Evolutionary conservation across 257 asterid genomes (phyloP), one percentile per base, ranked within the genome.

Genomic region (Nicotiana tomentosiformis): DNA sequence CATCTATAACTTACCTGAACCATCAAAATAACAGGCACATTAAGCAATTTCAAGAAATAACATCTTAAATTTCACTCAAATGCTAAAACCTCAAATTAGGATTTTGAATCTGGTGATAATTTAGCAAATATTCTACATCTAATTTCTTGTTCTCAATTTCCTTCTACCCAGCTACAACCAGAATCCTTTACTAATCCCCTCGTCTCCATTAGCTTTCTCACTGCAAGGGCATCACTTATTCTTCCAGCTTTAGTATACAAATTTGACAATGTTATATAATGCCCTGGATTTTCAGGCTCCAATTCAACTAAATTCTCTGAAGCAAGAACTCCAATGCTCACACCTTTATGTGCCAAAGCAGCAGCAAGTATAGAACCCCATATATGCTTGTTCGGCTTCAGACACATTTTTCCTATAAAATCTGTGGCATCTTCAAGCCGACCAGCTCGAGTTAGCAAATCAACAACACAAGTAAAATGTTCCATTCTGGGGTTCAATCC

Each of bases 201-300:
- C 49, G 83, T 77, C 72, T 87, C 90, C 88, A 89, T 87, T 32
- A 58, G 23, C 65, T 82, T 85, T n/a, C 91, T 57, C 39, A 81
- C 56, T 30, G 49, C 61, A 16, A 80, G 72, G 18, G 88, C 87
- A 80, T 89, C 90, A 66, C 85, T 87, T 18, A 53, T 18, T 87
- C 88, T 80, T 64, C 88, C 89, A 77, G 84, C 84, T 87, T 66
- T 82, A 62, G 86, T 83, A 89, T 87, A 89, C 83, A 89, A 37
- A 84, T 89, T 86, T 46, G 90, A 89, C 23, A 89, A 60, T 56
- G 89, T 87, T 77, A 89, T 90, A 65, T 79, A 89, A n/a, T 89
- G 89, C 81, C 91, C 91, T 11, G 88, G 82, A 84, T 89, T 87
- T 82, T 87, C 87, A 33, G 90, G 87, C 61, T 89, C 91, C 87